Base-by-base conservation (phyloP, 2,329 filamentous ascomycete genomes). In the Apiospora aurea region DNA sequence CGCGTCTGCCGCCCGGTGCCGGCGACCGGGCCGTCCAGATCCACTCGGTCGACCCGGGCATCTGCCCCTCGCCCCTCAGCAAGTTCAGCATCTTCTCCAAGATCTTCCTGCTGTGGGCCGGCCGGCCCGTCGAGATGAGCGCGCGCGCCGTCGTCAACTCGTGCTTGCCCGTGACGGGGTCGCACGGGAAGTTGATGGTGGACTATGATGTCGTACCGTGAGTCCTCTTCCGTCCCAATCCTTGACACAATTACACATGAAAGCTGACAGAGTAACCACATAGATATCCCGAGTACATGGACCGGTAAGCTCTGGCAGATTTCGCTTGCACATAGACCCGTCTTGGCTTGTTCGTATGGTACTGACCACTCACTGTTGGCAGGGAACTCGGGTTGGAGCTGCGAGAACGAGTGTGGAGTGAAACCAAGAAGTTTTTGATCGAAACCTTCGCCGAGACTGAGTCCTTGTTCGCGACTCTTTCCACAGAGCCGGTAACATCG, bases 131-230 rank as follows among this genome's bases (percentile, higher is more conserved):
- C 18, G 57, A 64, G 57, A 64, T 64, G 21, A 41, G 29, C 34
- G 57, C 57, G 6, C 57, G 57, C 18, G 57, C 34, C 18, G 34
- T 41, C 16, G 57, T 64, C 7, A 64, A 64, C 34, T 64, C 57
- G 18, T 64, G 57, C 10, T 14, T 41, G 18, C 57, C 57, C 34
- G 10, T 41, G 3, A 21, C 29, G 1, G 57, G 57, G 18, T 64
- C 57, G 18, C 57, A 64, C 10, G 57, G 57, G 57, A 64, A n/a
- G 57, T 21, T 64, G 18, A 14, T 64, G 57, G 2, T 64, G 10
- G 57, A 64, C 34, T 64, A 64, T 21, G 57, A 64, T 10, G 57
- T 64, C 18, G 57, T 10, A n/a, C 57, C 57, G 57, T 64, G 16
- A 64, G 57, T 38, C n/a, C 8, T 7, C 8, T 8, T n/a, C n/a